Conservation (phyloP, 78 protist genomes). For the Polysphondylium violaceum region DNA sequence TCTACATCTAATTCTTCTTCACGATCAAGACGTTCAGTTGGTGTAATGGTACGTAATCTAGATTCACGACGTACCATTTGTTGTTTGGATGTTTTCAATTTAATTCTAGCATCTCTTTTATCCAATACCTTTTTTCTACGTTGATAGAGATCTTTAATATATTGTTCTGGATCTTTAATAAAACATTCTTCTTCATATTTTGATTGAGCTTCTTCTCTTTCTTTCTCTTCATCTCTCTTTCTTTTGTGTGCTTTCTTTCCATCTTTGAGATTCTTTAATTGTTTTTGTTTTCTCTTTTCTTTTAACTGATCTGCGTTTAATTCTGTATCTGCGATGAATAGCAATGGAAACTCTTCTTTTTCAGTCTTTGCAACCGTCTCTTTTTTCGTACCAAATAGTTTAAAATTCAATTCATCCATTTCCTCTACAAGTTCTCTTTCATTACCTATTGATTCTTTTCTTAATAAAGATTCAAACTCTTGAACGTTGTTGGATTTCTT, state of each 20-base stretch:
- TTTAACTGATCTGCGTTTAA: conserved; percentile 38
- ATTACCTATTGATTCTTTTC: not conserved
- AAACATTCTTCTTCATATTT: conserved; percentile 48
- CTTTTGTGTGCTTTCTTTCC: conserved; percentile 31
- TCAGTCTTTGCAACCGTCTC: conserved; percentile 2
- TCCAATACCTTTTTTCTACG: conserved; percentile 5
- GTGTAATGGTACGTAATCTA: conserved; percentile 7
- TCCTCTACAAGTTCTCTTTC: conserved; percentile 35
- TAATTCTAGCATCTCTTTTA: conserved; percentile 14
- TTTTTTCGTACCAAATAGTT: conserved; percentile 46
- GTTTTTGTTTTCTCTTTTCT: conserved; percentile 54
- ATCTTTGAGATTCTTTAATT: conserved; percentile 36
- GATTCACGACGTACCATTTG: conserved; percentile 36
- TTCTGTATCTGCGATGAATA: conserved; percentile 42
- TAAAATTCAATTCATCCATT: conserved; percentile 34
- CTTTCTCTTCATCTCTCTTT: conserved; percentile 68
- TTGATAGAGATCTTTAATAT: conserved; percentile 10
- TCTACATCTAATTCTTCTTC: conserved; percentile 27
- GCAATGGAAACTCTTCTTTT: conserved; percentile 51
- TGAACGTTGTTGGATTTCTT: not conserved
- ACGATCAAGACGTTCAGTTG: not conserved
- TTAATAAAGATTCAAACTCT: conserved; percentile 7
- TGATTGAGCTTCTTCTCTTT: conserved; percentile 24
- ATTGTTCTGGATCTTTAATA: conserved; percentile 50
- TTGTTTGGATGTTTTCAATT: conserved; percentile 14